These are phyloP conservation scores for Leucoagaricus sp. DNA, from an alignment of 1,284 basidiomycete species.

Conservation along the genomic window DNA sequence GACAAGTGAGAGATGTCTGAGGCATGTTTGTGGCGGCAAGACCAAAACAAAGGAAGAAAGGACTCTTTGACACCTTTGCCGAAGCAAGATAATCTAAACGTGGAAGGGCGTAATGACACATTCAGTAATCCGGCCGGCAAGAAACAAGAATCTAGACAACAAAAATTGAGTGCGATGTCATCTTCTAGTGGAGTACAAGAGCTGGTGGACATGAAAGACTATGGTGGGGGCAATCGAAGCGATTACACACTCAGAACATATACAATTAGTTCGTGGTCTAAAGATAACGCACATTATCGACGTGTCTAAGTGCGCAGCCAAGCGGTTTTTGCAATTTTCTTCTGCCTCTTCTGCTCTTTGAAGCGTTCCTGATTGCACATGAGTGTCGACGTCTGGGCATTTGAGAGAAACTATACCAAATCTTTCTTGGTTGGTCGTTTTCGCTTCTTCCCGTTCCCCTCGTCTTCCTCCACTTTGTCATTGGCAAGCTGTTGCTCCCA, in stretches of 20 bases:
- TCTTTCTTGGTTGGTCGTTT: slow-evolving; percentile 85
- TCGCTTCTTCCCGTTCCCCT: slow-evolving; percentile 65
- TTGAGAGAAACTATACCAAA: slow-evolving; percentile 58
- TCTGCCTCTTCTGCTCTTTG: slow-evolving; percentile 80
- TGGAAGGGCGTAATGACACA: too few relatives aligned
- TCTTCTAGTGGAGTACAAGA: background rate
- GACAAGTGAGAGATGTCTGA: too few relatives aligned
- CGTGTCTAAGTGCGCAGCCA: slow-evolving; percentile 74
- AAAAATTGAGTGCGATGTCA: background rate
- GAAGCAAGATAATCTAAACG: too few relatives aligned
- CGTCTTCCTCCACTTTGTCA: slow-evolving; percentile 54
- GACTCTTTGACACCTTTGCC: too few relatives aligned
- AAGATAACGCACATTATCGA: background rate
- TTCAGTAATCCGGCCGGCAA: too few relatives aligned
- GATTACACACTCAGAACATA: background rate
- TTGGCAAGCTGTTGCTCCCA: slow-evolving; percentile 78
- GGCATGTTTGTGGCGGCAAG: too few relatives aligned
- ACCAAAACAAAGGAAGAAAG: too few relatives aligned
- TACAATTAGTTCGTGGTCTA: background rate
- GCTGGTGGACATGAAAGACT: background rate
- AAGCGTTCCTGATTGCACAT: slow-evolving; percentile 70
- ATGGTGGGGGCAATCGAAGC: background rate
- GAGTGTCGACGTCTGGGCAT: slow-evolving; percentile 17
- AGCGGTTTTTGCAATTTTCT: slow-evolving; percentile 86
- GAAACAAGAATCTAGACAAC: background rate